Evolutionary conservation across 371 early-diverging fungal species (phyloP).

Genomic region (Mucor sp.): DNA sequence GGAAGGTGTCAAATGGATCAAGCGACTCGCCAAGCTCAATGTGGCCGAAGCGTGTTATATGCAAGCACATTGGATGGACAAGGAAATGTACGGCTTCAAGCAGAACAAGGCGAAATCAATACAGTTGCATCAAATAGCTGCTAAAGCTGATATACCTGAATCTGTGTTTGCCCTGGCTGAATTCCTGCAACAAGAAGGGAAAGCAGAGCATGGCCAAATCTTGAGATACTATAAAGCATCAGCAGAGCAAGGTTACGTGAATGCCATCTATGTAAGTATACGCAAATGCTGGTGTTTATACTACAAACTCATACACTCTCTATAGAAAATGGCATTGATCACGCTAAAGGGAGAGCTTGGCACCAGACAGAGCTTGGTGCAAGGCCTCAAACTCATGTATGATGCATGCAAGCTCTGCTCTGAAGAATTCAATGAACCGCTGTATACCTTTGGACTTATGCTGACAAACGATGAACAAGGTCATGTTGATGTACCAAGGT

Average conservation of each 20-base stretch:
- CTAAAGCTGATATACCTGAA: conserved; percentile 25
- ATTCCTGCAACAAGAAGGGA: conserved; percentile 54
- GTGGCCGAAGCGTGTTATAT: conserved; percentile 73
- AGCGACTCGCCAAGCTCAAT: conserved; percentile 65
- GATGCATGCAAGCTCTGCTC: conserved; percentile 11
- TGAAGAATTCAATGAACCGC: conserved; percentile 17
- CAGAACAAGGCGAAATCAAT: conserved; percentile 49
- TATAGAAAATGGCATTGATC: conserved; percentile 19
- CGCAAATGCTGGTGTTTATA: neutral
- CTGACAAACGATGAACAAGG: conserved; percentile 16
- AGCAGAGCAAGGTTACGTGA: conserved; percentile 66
- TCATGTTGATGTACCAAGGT: conserved; percentile 18
- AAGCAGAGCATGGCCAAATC: conserved; percentile 49
- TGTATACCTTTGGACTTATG: conserved; percentile 13
- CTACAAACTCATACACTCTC: neutral
- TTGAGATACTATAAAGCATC: conserved; percentile 73
- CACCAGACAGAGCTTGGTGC: conserved; percentile 10
- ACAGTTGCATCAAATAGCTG: conserved; percentile 38
- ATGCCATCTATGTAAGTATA: conserved; percentile 64
- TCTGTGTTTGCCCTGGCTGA: conserved; percentile 28
- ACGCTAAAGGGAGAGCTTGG: conserved; percentile 15
- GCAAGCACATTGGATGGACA: conserved; percentile 70
- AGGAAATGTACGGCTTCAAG: conserved; percentile 58
- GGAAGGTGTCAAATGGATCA: conserved; percentile 71
- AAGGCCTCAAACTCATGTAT: conserved; percentile 15